These are phyloP conservation scores for Emericellopsis atlantica DNA, from an alignment of 2,329 filamentous ascomycete genomes.

Conservation along the genomic window DNA sequence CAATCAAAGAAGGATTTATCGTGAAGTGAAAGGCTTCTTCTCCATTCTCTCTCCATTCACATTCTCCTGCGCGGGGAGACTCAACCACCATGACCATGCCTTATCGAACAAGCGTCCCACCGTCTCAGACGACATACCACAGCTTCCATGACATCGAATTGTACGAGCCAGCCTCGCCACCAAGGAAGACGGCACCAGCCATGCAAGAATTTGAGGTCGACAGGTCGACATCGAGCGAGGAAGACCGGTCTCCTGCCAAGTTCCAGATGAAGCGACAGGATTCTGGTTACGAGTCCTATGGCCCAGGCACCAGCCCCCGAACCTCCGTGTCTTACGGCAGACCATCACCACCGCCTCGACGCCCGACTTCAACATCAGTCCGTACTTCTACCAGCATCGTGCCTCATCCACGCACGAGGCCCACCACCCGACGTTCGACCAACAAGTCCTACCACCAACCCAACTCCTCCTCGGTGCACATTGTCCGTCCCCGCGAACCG, in stretches of 20 bases:
- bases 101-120: conserved; percentile 25
- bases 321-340: conserved; percentile 21
- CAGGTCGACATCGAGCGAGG: conserved; percentile 6
- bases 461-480: conserved; percentile 3
- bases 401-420: conserved; percentile 20
- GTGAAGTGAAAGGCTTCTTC: neutral
- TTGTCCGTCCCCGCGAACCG: neutral
- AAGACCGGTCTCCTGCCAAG: conserved; percentile 17
- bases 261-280: conserved; percentile 40
- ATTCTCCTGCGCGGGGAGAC: neutral
- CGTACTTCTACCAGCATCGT: conserved; percentile 5
- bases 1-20: neutral
- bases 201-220: neutral
- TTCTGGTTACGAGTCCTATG: conserved; percentile 41
- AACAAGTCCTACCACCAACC: conserved; percentile 8
- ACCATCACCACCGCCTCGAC: conserved; percentile 11
- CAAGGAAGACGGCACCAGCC: conserved; percentile 4
- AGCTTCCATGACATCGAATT: conserved; percentile 39
- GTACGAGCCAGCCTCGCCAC: conserved; percentile 24
- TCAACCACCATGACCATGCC: conserved; percentile 9
- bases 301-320: conserved; percentile 21
- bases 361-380: conserved; percentile 16
- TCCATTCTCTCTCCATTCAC: neutral
- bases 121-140: conserved; percentile 38
- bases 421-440: conserved; percentile 26